A percentile compares a stretch with the other conserved stretches of the same genome.
phyloP scores from a whole-genome alignment of 208 protist species.

The Crithidia bombi region DNA sequence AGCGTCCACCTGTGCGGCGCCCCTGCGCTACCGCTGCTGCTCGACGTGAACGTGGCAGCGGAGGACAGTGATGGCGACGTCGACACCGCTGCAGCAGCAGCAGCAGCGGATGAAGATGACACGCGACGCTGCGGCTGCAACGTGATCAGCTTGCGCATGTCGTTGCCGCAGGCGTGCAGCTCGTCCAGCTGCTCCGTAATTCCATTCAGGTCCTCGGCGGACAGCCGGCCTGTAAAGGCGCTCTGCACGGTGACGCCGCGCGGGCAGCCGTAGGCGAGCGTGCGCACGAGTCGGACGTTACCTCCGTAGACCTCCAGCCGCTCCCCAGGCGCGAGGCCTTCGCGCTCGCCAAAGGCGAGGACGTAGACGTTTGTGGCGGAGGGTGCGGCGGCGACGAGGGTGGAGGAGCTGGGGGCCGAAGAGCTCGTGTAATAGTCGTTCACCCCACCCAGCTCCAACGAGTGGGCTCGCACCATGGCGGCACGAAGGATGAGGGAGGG shows the following conservation, averaged over 20 bases:
- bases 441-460: conserved; percentile 38
- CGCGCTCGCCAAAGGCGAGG: conserved; percentile 63
- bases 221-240: conserved; percentile 30
- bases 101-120: too few species aligned
- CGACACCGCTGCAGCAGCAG: neutral
- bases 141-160: conserved; percentile 12
- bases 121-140: conserved; percentile 3
- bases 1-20: conserved; percentile 13
- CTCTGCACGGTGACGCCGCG: conserved; percentile 34
- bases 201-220: conserved; percentile 23
- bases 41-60: neutral
- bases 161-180: conserved; percentile 19
- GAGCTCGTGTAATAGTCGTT: conserved; percentile 46
- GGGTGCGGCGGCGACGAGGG: conserved; percentile 43
- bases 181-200: conserved; percentile 37
- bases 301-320: conserved; percentile 72
- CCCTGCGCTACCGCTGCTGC: neutral
- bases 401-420: conserved; percentile 37
- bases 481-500: conserved; percentile 43
- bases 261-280: conserved; percentile 48
- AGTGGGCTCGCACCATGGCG: conserved; percentile 41
- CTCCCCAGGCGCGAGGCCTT: conserved; percentile 66
- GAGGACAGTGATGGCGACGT: neutral
- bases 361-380: conserved; percentile 75
- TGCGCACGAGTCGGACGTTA: conserved; percentile 51